phyloP scores from a whole-genome alignment of 495 filamentous ascomycete genomes.

The Podospora australis region DNA sequence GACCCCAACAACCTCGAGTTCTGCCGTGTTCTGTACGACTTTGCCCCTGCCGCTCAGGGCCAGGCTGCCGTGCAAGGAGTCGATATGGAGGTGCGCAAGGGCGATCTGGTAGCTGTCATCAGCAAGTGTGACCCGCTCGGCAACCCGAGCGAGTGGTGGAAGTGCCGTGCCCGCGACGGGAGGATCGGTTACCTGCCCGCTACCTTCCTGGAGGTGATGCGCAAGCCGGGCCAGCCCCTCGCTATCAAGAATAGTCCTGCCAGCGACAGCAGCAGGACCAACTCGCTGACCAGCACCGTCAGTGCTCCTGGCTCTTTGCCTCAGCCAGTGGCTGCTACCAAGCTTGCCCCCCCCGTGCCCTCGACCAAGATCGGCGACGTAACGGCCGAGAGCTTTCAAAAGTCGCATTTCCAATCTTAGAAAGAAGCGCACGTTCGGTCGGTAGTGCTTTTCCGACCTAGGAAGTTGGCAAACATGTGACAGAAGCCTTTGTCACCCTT shows the following conservation, averaged over 20 bases:
- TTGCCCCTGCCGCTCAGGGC: conserved; percentile 62
- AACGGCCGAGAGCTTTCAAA: conserved; percentile 80
- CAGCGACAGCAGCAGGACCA: conserved; percentile 45
- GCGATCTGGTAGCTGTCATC: conserved; percentile 90
- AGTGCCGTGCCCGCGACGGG: conserved; percentile 86
- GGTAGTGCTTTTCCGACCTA: too few species aligned
- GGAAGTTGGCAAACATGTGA: too few species aligned
- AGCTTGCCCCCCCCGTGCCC: conserved; percentile 43
- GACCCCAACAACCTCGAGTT: conserved; percentile 91
- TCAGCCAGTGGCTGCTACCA: conserved; percentile 22
- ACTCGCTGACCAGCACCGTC: conserved; percentile 39
- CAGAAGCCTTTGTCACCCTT: too few species aligned
- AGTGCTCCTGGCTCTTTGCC: conserved; percentile 32
- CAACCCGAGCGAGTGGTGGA: conserved; percentile 94
- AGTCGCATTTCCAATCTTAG: conserved; percentile 78
- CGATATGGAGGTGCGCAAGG: conserved; percentile 88
- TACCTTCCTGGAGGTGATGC: conserved; percentile 80
- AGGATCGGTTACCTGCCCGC: conserved; percentile 85
- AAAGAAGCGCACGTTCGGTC: too few species aligned
- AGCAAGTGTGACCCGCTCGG: conserved; percentile 90
- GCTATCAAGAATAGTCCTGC: conserved; percentile 50
- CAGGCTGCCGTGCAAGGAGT: conserved; percentile 59
- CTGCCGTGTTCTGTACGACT: conserved; percentile 91
- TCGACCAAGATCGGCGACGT: conserved; percentile 61
- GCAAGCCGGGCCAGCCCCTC: conserved; percentile 44